Conservation (phyloP, 495 filamentous ascomycete genomes). For the Filosporella fistucella region DNA sequence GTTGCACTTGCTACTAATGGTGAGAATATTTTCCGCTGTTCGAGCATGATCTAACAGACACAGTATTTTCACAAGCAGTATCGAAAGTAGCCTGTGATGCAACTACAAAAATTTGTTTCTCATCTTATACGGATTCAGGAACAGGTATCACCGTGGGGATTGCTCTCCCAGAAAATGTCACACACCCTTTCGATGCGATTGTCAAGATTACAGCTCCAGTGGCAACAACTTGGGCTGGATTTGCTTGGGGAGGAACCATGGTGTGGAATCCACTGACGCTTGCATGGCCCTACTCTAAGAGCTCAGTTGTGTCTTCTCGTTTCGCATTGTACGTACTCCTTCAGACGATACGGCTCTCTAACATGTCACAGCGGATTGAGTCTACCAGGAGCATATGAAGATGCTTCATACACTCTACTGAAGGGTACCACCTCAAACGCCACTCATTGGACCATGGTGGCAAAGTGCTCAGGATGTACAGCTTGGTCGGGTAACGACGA, state of each 20-base stretch:
- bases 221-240: slow-evolving; percentile 37
- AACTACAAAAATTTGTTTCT: slow-evolving; percentile 34
- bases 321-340: slow-evolving; percentile 33
- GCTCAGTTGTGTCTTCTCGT: slow-evolving; percentile 35
- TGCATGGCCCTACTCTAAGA: slow-evolving; percentile 39
- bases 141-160: slow-evolving; percentile 36
- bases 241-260: slow-evolving; percentile 49
- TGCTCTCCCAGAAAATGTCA: slow-evolving; percentile 38
- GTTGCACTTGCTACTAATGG: slow-evolving; percentile 12
- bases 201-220: slow-evolving; percentile 39
- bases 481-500: slow-evolving; percentile 4
- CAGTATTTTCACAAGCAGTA: slow-evolving; percentile 13
- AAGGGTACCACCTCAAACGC: slow-evolving; percentile 38
- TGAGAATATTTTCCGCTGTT: too few species aligned
- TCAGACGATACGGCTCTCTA: background rate
- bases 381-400: slow-evolving; percentile 35
- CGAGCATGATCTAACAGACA: too few species aligned
- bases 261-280: slow-evolving; percentile 42
- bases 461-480: slow-evolving; percentile 38
- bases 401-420: slow-evolving; percentile 36
- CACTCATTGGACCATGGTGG: slow-evolving; percentile 45
- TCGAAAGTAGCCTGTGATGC: slow-evolving; percentile 34
- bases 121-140: slow-evolving; percentile 28
- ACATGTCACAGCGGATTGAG: slow-evolving; percentile 22
- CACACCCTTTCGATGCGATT: slow-evolving; percentile 41